Base-by-base conservation (phyloP, 2,329 filamentous ascomycete species). In the Alternaria sp. region DNA sequence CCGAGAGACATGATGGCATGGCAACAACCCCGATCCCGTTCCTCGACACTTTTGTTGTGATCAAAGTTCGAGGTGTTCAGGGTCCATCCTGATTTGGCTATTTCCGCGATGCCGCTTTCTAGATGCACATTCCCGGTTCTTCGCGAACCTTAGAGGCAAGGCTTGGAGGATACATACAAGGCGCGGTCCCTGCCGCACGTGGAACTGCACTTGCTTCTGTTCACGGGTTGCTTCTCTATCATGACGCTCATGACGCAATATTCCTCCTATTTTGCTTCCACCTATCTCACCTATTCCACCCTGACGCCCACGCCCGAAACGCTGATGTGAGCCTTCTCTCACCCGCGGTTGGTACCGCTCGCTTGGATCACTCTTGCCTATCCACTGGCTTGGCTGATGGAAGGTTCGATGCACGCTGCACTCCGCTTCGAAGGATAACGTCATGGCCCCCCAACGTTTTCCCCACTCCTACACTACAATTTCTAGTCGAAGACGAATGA, bases 341-440 rank as follows among this genome's bases (percentile, higher is more conserved):
- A 40, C 36, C 32, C 36, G 40, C 49, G n/a, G 21, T 56, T 36
- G 19, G 32, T 19, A 21, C 51, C 51, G 32, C 28, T 30, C 32
- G 30, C 23, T 19, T 40, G 30, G 30, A 13, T 13, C 9, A 19
- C 19, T 40, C 11, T n/a, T 51, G 9, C 30, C 26, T 15, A 21
- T 32, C 49, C 49, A 51, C 40, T 52, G 44, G 25, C 45, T 56
- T 47, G 58, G 58, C 58, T 56, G 51, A 60, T 45, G 43, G 21
- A 46, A 56, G 58, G 54, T 54, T 45, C 47, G 58, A 52, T 51
- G 56, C 46, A 51, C n/a, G 26, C 21, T 45, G 57, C 57, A 40
- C 52, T 54, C 26, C 43, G 28, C 45, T 51, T n/a, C 45, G 10
- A 40, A 17, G 32, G 36, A 40, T 40, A 40, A 40, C 36, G 36